These are phyloP conservation scores for Bombardia bombarda DNA, from an alignment of 495 filamentous ascomycete species.

Conservation along the genomic window DNA sequence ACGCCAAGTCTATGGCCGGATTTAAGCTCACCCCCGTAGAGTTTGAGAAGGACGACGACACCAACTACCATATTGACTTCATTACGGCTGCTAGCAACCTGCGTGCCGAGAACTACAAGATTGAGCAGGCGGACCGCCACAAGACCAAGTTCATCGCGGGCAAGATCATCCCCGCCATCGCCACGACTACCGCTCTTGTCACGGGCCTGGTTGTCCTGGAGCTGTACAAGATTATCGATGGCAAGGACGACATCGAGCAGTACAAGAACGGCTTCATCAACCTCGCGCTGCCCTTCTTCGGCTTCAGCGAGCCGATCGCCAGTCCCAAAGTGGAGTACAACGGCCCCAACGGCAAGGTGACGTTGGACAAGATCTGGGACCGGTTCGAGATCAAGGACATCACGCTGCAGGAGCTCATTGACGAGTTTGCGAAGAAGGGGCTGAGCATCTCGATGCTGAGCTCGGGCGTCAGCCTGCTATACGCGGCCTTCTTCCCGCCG, in stretches of 20 bases:
- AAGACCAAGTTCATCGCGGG: slow-evolving; percentile 99
- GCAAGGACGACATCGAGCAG: slow-evolving; percentile 88
- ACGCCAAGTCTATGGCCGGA: slow-evolving; percentile 69
- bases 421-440: slow-evolving; percentile 71
- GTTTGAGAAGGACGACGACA: slow-evolving; percentile 99
- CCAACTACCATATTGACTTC: slow-evolving; percentile 98
- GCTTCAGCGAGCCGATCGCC: slow-evolving; percentile 92
- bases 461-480: slow-evolving; percentile 93
- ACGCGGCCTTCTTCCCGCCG: slow-evolving; percentile 87
- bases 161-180: slow-evolving; percentile 99
- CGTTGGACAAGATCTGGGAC: slow-evolving; percentile 95
- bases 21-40: slow-evolving; percentile 88
- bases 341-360: slow-evolving; percentile 66
- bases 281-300: slow-evolving; percentile 92
- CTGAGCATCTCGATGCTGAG: slow-evolving; percentile 86
- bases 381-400: slow-evolving; percentile 88
- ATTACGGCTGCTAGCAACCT: slow-evolving; percentile 96
- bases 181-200: slow-evolving; percentile 91
- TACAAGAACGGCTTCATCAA: slow-evolving; percentile 99
- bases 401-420: slow-evolving; percentile 73
- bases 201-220: slow-evolving; percentile 91
- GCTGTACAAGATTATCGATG: slow-evolving; percentile 94
- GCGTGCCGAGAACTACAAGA: slow-evolving; percentile 95
- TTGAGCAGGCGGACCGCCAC: slow-evolving; percentile 82
- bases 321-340: slow-evolving; percentile 86